Evolutionary conservation across 371 early-diverging fungal species (phyloP), one percentile per base, ranked within the genome.

Genomic region (Mortierella sp.): DNA sequence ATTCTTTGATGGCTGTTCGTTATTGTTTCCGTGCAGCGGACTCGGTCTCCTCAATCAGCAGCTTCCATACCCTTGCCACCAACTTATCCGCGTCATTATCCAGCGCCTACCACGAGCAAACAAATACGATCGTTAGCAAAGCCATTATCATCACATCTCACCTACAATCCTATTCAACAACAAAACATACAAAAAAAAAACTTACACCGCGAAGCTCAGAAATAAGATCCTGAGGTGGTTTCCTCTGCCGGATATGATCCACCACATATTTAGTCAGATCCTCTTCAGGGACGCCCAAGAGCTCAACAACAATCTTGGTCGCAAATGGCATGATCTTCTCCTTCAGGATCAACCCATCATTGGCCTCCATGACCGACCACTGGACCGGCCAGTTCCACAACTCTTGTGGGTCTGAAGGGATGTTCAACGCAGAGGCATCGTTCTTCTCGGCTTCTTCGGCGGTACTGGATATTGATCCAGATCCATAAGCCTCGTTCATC

Each of bases 1-100:
- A 16, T 6, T 18, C 5, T 1, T 18, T 16, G 48, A 3, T 18
- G 27, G 55, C 8, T 41, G 6, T 68, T 18, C 41, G 55, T 8
- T 41, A 18, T 41, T 68, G 43, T 68, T 81, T 77, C 24, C 85
- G 87, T 16, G 91, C 86, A 75, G 91, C 84, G 60, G 94, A 89
- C 85, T 97, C 97, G 3, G 96, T 95, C 81, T 97, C 97, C 82
- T 92, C 96, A 46, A 97, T 95, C 41, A 97, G 88, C 90, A 94
- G 94, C 76, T 96, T 90, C 97, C 97, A 97, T 29, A 96, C 87
- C 82, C 93, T 96, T 92, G 94, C 92, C 14, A 96, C 96, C 89
- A 97, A 94, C 44, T 93, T 91, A 51, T 92, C 90, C 3, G 96
- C 95, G 78, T 96, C 97, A 48, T 95, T 95, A 83, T 95, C 97